Evolutionary conservation across 305 asterid genomes (phyloP).

Genomic region (Petunia hybrid): DNA sequence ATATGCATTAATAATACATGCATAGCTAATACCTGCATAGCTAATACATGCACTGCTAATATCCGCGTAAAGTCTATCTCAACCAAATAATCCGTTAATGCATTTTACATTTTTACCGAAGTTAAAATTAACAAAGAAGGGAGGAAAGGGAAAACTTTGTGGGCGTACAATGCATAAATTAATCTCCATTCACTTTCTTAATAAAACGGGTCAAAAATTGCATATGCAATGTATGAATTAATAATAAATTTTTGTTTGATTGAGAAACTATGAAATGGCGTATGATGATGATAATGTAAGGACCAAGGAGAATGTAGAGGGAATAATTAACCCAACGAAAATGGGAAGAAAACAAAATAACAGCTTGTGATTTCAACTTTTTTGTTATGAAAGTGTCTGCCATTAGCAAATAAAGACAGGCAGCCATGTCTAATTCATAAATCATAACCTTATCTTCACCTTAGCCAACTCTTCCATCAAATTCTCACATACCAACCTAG

Average conservation of each 20-base stretch:
- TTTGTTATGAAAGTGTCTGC: constrained; percentile 35
- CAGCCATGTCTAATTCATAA: constrained; percentile 25
- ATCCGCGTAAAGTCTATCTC: too few relatives aligned
- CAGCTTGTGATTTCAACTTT: neutral
- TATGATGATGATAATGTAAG: neutral
- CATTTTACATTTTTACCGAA: too few relatives aligned
- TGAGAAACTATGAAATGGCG: neutral
- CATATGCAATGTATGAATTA: neutral
- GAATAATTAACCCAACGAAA: constrained; percentile 12
- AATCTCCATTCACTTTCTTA: neutral
- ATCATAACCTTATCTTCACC: constrained; percentile 30
- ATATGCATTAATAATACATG: too few relatives aligned
- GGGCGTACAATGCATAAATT: neutral
- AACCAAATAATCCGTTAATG: too few relatives aligned
- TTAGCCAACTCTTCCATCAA: constrained; percentile 2
- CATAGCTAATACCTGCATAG: too few relatives aligned
- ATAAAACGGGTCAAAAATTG: neutral
- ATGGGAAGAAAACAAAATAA: constrained; percentile 16
- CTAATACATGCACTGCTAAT: too few relatives aligned
- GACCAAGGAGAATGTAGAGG: neutral
- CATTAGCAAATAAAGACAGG: constrained; percentile 27
- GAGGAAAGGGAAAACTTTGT: neutral
- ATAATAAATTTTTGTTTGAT: neutral
- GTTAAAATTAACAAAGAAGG: neutral
- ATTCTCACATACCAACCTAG: neutral